Conservation (phyloP, 345 rosid genomes). For the Eucalyptus polyanthemos region DNA sequence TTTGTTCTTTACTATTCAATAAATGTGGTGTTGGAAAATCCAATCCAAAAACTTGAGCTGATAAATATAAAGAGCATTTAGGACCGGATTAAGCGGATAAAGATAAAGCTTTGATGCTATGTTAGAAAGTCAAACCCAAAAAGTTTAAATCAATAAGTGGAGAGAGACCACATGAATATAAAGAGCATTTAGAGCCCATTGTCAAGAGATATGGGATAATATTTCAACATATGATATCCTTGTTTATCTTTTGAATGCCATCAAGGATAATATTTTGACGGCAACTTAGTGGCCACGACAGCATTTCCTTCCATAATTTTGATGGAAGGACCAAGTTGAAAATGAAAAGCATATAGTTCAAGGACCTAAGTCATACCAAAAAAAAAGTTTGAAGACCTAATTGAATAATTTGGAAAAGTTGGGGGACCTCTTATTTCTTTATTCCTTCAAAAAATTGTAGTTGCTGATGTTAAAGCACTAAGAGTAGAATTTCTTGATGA, state of each 20-base stretch:
- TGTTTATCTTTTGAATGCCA: neutral
- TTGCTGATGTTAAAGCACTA: neutral
- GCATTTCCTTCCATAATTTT: neutral
- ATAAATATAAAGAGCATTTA: too few species aligned
- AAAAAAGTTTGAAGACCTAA: neutral
- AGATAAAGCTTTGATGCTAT: too few species aligned
- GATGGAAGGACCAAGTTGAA: neutral
- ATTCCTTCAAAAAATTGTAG: neutral
- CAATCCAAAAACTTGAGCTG: too few species aligned
- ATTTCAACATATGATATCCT: neutral
- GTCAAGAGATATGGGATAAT: too few species aligned
- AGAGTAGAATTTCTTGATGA: too few species aligned
- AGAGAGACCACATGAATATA: too few species aligned
- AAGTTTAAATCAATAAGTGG: rapidly evolving
- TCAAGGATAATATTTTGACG: neutral
- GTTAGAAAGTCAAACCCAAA: too few species aligned
- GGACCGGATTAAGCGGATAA: too few species aligned
- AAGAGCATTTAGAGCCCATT: too few species aligned
- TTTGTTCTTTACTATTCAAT: neutral
- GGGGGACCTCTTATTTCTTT: neutral
- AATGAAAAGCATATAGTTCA: neutral
- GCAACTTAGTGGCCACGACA: neutral
- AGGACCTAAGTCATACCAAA: neutral
- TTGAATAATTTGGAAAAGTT: neutral
- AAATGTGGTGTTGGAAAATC: neutral